Evolutionary conservation across 1,284 basidiomycete genomes (phyloP).

Genomic region (Macrocystidia cucumis): DNA sequence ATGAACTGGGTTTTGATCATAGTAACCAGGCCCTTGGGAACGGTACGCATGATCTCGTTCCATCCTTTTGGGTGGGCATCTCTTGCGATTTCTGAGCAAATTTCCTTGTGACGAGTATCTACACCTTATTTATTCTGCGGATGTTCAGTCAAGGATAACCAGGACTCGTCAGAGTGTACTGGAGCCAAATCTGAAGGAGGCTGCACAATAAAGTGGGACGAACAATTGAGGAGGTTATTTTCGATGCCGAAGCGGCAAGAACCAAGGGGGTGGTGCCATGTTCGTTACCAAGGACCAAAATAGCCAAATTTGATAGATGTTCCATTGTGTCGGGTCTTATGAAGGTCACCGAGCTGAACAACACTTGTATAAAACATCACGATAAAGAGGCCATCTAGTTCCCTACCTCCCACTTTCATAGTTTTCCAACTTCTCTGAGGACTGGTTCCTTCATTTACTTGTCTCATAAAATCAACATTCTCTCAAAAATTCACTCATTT

Average conservation of each 20-base stretch:
- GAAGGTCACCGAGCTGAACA: background rate
- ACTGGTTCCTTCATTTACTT: slow-evolving; percentile 21
- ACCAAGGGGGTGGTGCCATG: no score
- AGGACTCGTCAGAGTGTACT: no score
- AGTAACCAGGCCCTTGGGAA: slow-evolving; percentile 5
- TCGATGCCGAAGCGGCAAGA: no score
- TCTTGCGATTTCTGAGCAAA: slow-evolving; percentile 2
- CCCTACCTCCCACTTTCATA: slow-evolving; percentile 3
- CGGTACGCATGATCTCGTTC: slow-evolving; percentile 2
- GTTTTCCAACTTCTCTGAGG: slow-evolving; percentile 13
- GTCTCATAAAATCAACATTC: slow-evolving; percentile 6
- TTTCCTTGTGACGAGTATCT: slow-evolving; percentile 8
- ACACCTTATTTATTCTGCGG: slow-evolving; percentile 8
- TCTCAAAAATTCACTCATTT: slow-evolving; percentile 9
- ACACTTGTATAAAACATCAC: background rate
- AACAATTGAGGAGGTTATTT: no score
- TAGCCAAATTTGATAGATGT: no score
- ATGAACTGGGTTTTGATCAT: no score
- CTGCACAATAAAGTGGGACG: no score
- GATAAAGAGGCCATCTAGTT: background rate
- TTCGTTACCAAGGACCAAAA: no score
- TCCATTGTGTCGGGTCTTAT: no score
- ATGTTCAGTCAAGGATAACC: no score
- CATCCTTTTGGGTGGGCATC: background rate
- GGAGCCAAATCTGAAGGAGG: no score